These are phyloP conservation scores for Geopyxis carbonaria DNA, from an alignment of 495 filamentous ascomycete genomes.

Conservation along the genomic window DNA sequence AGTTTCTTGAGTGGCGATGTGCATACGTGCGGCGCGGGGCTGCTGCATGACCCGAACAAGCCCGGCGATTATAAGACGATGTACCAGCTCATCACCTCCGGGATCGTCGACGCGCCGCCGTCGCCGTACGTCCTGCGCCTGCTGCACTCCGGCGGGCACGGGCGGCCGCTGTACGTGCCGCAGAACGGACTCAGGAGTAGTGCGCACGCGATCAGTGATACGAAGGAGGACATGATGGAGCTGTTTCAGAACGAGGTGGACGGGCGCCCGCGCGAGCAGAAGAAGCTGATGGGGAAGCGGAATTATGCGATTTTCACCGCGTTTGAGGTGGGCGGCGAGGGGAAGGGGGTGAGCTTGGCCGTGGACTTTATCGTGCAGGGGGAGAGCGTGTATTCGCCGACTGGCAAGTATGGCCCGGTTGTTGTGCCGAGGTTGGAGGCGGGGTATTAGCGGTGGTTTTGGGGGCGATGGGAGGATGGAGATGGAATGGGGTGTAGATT, in stretches of 20 bases:
- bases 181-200: conserved; percentile 74
- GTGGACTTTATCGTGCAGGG: conserved; percentile 97
- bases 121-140: conserved; percentile 74
- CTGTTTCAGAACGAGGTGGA: conserved; percentile 85
- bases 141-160: conserved; percentile 78
- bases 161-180: conserved; percentile 79
- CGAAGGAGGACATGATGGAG: conserved; percentile 99
- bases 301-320: conserved; percentile 92
- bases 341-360: conserved; percentile 61
- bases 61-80: conserved; percentile 94
- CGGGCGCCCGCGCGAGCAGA: conserved; percentile 60
- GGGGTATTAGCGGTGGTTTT: conserved; percentile 31
- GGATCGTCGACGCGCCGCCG: conserved; percentile 77
- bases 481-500: not conserved
- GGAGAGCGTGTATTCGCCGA: conserved; percentile 55
- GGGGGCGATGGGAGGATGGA: not conserved
- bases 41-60: conserved; percentile 83
- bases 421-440: conserved; percentile 85
- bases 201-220: conserved; percentile 50
- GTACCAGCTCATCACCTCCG: conserved; percentile 89
- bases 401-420: conserved; percentile 93
- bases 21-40: conserved; percentile 77
- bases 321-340: conserved; percentile 39
- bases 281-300: conserved; percentile 75
- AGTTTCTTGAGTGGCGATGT: conserved; percentile 89